A percentile compares a stretch with the other conserved stretches of the same genome.
phyloP scores from a whole-genome alignment of 2,329 filamentous ascomycete genomes.

The Sporothrix globosa region DNA sequence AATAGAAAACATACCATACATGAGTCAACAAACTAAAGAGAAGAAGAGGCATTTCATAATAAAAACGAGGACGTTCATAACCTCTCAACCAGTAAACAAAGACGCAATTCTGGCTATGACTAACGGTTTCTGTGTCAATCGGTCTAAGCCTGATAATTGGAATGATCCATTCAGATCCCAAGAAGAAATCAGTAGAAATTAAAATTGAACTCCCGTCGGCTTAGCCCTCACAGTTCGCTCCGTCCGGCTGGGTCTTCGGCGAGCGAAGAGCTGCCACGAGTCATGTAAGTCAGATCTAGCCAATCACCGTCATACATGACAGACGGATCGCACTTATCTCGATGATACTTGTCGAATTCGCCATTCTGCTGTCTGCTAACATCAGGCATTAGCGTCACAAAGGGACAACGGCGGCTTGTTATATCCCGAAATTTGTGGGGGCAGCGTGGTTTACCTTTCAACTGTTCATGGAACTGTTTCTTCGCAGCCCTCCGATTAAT shows the following conservation, averaged over 20 bases:
- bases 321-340: background rate
- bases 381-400: conserved; percentile 23
- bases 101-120: background rate
- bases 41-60: background rate
- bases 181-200: too few species aligned
- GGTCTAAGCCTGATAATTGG: background rate
- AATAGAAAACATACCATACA: background rate
- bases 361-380: conserved; percentile 18
- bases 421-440: background rate
- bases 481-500: too few species aligned
- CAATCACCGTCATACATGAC: background rate
- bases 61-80: too few species aligned
- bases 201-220: too few species aligned
- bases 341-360: conserved; percentile 4
- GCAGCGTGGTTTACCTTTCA: background rate
- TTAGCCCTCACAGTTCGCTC: background rate
- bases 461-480: too few species aligned
- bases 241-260: conserved; percentile 3
- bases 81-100: conserved; percentile 18
- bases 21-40: background rate
- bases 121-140: too few species aligned
- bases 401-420: background rate
- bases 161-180: background rate
- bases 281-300: background rate
- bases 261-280: conserved; percentile 12